phyloP scores from a whole-genome alignment of 495 filamentous ascomycete genomes.

The Penicillium argentinense region DNA sequence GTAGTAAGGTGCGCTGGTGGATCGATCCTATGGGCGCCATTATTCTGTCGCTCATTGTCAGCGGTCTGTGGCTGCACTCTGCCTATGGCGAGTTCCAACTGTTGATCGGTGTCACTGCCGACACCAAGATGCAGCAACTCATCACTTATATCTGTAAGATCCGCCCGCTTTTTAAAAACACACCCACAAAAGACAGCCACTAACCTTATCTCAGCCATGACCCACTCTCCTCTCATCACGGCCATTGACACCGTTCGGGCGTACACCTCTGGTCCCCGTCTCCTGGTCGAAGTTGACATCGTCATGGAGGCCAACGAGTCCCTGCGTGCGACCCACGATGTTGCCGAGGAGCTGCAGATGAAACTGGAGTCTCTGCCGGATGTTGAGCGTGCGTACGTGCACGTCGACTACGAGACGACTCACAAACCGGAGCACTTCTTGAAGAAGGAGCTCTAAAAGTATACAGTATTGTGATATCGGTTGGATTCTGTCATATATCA shows the following conservation, averaged over 20 bases:
- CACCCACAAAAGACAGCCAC: too few species aligned
- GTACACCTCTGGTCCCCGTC: slow-evolving; percentile 85
- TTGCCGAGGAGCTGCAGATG: slow-evolving; percentile 90
- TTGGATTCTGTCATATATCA: neutral
- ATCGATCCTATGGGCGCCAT: slow-evolving; percentile 93
- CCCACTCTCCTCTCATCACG: slow-evolving; percentile 75
- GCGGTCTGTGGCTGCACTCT: slow-evolving; percentile 75
- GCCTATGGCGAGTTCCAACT: slow-evolving; percentile 89
- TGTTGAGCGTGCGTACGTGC: slow-evolving; percentile 93
- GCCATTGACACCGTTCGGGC: slow-evolving; percentile 93
- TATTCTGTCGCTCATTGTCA: slow-evolving; percentile 73
- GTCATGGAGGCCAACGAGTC: slow-evolving; percentile 73
- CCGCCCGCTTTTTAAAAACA: neutral
- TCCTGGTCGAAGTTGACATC: slow-evolving; percentile 88
- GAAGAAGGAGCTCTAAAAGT: slow-evolving; percentile 60
- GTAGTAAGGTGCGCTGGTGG: slow-evolving; percentile 88
- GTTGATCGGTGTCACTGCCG: slow-evolving; percentile 83
- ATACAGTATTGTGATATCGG: neutral
- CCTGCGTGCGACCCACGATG: slow-evolving; percentile 82
- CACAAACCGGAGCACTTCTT: slow-evolving; percentile 83
- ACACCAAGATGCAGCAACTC: slow-evolving; percentile 82
- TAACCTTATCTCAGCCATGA: slow-evolving; percentile 58
- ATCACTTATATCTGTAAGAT: slow-evolving; percentile 88
- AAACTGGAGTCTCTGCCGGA: slow-evolving; percentile 92
- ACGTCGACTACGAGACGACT: slow-evolving; percentile 97